These are phyloP conservation scores for Dipteronia sinensis DNA, from an alignment of 345 rosid genomes.

Conservation along the genomic window DNA sequence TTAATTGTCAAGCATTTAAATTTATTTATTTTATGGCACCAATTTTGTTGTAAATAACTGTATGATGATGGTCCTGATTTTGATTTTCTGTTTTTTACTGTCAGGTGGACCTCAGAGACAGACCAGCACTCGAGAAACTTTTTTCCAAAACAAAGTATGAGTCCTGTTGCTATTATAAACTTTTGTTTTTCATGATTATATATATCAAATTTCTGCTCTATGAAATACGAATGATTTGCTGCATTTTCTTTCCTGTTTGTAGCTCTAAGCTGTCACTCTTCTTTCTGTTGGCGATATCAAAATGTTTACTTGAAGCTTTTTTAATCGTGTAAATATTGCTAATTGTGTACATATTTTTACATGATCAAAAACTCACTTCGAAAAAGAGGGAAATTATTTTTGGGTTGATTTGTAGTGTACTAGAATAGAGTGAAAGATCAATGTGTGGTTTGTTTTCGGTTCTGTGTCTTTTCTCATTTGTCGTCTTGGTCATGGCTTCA, in stretches of 20 bases:
- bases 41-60: not conserved
- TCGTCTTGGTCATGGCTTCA: conserved; percentile 28
- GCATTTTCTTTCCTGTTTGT: not conserved
- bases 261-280: not conserved
- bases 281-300: not conserved
- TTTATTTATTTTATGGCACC: no score
- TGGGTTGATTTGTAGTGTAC: not conserved
- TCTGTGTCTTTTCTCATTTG: not conserved
- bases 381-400: not conserved
- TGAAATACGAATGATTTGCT: not conserved
- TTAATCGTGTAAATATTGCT: no score
- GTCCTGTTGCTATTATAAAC: not conserved
- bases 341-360: no score
- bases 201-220: not conserved
- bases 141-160: conserved; percentile 68
- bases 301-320: not conserved
- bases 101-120: conserved; percentile 91
- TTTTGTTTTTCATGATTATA: conserved; percentile 1
- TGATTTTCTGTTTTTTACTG: conserved; percentile 21
- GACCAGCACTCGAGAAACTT: conserved; percentile 69
- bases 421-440: no score
- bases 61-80: conserved; percentile 9
- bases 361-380: not conserved
- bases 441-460: not conserved
- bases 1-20: not conserved